Evolutionary conservation across 2,329 filamentous ascomycete species (phyloP).

Genomic region (Geosmithia putterillii): DNA sequence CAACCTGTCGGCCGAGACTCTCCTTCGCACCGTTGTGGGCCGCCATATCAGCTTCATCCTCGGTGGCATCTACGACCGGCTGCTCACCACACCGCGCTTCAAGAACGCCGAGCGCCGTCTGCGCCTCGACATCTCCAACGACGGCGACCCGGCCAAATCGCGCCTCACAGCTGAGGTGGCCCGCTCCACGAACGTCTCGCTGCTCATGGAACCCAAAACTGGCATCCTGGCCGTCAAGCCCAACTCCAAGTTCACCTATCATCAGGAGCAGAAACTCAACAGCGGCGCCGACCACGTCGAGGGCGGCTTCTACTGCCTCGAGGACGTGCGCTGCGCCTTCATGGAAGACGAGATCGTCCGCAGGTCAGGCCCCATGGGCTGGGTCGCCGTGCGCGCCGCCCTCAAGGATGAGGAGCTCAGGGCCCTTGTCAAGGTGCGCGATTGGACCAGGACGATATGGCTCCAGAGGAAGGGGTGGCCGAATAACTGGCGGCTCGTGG

Average conservation of each 20-base stretch:
- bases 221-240: constrained; percentile 65
- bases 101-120: constrained; percentile 45
- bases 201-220: constrained; percentile 66
- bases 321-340: constrained; percentile 48
- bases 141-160: constrained; percentile 54
- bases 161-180: constrained; percentile 59
- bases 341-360: constrained; percentile 49
- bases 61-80: constrained; percentile 46
- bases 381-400: constrained; percentile 39
- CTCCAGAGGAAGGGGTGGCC: constrained; percentile 64
- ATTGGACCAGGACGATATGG: constrained; percentile 53
- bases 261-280: constrained; percentile 56
- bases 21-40: constrained; percentile 64
- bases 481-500: constrained; percentile 57
- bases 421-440: constrained; percentile 47
- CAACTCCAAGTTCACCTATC: constrained; percentile 39
- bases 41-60: constrained; percentile 64
- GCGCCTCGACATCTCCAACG: constrained; percentile 41
- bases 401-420: constrained; percentile 43
- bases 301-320: constrained; percentile 45
- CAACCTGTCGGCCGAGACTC: constrained; percentile 58
- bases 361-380: constrained; percentile 50
- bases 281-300: constrained; percentile 39
- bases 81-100: constrained; percentile 50
- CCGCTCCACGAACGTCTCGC: constrained; percentile 38